Percentiles rank a stretch among this genome's conserved stretches.
Evolutionary conservation across 2,329 filamentous ascomycete genomes (phyloP).

Genomic region (Lachnellula hyalina): DNA sequence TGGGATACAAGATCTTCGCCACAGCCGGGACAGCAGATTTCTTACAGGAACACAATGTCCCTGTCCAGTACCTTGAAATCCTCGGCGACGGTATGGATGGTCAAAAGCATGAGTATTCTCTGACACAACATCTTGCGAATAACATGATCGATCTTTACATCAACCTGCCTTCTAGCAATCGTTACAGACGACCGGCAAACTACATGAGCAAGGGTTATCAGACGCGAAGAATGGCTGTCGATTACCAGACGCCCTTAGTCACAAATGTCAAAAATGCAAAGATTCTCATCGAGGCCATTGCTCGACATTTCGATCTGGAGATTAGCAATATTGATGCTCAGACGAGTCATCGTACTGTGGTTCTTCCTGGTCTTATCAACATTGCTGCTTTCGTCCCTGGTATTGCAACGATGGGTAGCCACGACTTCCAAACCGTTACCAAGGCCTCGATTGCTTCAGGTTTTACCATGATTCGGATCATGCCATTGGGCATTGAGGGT

Average conservation of each 20-base stretch:
- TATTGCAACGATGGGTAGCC: conserved; percentile 57
- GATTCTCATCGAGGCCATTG: conserved; percentile 89
- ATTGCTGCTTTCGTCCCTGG: conserved; percentile 76
- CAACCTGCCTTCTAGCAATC: conserved; percentile 98
- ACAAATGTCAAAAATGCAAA: conserved; percentile 99
- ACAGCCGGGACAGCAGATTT: conserved; percentile 97
- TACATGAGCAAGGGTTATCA: conserved; percentile 98
- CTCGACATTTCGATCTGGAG: conserved; percentile 79
- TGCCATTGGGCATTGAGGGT: conserved; percentile 68
- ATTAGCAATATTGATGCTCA: conserved; percentile 84
- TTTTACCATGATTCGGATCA: conserved; percentile 75
- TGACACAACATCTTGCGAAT: conserved; percentile 94
- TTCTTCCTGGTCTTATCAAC: conserved; percentile 71
- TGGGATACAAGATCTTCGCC: conserved; percentile 94
- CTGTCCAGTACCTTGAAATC: conserved; percentile 89
- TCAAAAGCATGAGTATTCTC: conserved; percentile 91
- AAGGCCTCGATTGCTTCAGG: conserved; percentile 69
- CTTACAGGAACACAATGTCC: conserved; percentile 84
- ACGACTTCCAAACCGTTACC: conserved; percentile 64
- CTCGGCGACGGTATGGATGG: conserved; percentile 72
- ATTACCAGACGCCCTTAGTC: conserved; percentile 88
- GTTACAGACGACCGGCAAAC: conserved; percentile 91
- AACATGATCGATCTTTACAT: conserved; percentile 99
- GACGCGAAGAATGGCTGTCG: conserved; percentile 95
- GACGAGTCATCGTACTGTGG: conserved; percentile 74